Conservation (phyloP, 1,139 yeast species). For the Hanseniaspora uvarum region DNA sequence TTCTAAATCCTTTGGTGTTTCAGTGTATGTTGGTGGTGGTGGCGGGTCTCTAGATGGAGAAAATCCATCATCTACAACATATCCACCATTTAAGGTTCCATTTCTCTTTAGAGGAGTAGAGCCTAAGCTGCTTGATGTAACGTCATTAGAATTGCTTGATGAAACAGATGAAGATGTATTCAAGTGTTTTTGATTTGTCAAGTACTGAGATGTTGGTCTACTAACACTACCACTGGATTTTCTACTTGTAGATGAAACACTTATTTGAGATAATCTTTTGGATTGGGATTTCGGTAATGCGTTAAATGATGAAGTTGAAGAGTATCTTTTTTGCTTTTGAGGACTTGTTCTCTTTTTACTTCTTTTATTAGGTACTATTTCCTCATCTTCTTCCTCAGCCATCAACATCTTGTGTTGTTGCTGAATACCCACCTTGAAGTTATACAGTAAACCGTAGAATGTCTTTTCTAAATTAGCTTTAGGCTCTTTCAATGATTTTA, state of each 20-base stretch:
- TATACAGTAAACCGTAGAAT: slow-evolving; percentile 51
- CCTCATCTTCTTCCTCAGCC: not conserved
- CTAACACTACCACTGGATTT: slow-evolving; percentile 23
- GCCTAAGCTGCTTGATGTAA: slow-evolving; percentile 18
- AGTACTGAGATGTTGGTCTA: slow-evolving; percentile 22
- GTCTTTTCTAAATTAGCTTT: slow-evolving; percentile 67
- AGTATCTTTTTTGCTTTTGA: slow-evolving; percentile 18
- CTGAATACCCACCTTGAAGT: slow-evolving; percentile 28
- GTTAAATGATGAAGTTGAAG: slow-evolving; percentile 9
- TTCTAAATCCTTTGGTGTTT: slow-evolving; percentile 18
- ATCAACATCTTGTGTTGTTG: slow-evolving; percentile 27
- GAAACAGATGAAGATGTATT: slow-evolving; percentile 20
- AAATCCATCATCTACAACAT: slow-evolving; percentile 12
- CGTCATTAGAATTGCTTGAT: slow-evolving; percentile 22
- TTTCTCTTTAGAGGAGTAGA: slow-evolving; percentile 18
- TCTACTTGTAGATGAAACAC: slow-evolving; percentile 47
- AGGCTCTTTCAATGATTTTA: slow-evolving; percentile 42
- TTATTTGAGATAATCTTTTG: slow-evolving; percentile 39
- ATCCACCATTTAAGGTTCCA: slow-evolving; percentile 9
- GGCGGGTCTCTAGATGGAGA: slow-evolving; percentile 18
- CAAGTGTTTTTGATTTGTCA: slow-evolving; percentile 14
- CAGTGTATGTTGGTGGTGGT: slow-evolving; percentile 31
- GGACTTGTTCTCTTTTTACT: slow-evolving; percentile 26
- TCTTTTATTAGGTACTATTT: slow-evolving; percentile 20
- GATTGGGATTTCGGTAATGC: slow-evolving; percentile 13